phyloP scores from a whole-genome alignment of 2,329 filamentous ascomycete species.

The Exophiala sp. region DNA sequence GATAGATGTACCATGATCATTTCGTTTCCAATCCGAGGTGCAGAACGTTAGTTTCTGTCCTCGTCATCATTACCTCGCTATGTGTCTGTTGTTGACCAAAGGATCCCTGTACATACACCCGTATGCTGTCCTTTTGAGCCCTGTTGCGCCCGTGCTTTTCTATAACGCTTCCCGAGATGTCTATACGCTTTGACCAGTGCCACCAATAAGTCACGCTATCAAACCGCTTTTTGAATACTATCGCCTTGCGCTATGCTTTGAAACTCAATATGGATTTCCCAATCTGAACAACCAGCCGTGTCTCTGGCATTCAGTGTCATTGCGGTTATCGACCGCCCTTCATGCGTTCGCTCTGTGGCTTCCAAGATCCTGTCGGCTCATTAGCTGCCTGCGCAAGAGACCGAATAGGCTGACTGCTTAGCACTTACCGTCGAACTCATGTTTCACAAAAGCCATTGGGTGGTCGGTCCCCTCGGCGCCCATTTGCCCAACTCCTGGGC shows the following conservation, averaged over 20 bases:
- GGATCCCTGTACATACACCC: too few species aligned
- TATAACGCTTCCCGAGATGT: too few species aligned
- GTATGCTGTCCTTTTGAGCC: too few species aligned
- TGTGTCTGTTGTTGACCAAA: too few species aligned
- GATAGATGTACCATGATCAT: too few species aligned
- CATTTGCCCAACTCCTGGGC: slow-evolving; percentile 91
- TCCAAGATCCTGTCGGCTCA: slow-evolving; percentile 29
- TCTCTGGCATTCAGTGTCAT: neutral
- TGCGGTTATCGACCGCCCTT: slow-evolving; percentile 4
- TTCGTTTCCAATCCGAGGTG: too few species aligned
- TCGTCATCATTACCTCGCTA: too few species aligned
- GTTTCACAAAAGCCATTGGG: slow-evolving; percentile 95
- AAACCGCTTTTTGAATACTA: too few species aligned
- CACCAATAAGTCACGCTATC: neutral
- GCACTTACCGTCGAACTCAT: slow-evolving; percentile 83
- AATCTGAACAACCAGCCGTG: neutral
- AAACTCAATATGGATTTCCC: neutral
- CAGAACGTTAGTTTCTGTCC: too few species aligned
- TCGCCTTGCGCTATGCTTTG: too few species aligned
- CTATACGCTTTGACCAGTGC: too few species aligned
- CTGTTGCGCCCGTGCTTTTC: too few species aligned
- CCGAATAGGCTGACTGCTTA: neutral
- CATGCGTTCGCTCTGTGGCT: slow-evolving; percentile 31
- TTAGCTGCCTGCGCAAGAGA: slow-evolving; percentile 10
- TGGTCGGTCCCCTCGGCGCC: slow-evolving; percentile 82